Evolutionary conservation across 495 filamentous ascomycete genomes (phyloP), one percentile per base, ranked within the genome.

Genomic region (Chaetomium tenue): DNA sequence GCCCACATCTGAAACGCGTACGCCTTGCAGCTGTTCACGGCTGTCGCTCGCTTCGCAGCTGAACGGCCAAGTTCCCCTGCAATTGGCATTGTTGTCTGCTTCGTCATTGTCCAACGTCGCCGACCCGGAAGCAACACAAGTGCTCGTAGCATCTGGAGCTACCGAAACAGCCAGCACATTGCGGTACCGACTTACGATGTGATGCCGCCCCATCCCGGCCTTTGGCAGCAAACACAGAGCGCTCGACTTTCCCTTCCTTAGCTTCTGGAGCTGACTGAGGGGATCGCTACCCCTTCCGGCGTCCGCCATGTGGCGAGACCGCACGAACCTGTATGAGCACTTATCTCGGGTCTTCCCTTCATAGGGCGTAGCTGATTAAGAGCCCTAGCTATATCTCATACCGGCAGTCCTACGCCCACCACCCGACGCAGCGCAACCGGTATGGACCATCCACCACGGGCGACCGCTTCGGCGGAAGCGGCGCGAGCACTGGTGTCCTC

Each of bases 331-430:
- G 93, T 97, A 84, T 20, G 52, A 16, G 26, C 23, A 12, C 37
- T 28, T 40, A 26, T 18, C 25, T 1, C 5, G 20, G n/a, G 23
- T 3, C 5, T 23, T 25, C 15, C 39, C 9, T 44, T 25, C 8
- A 20, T 6, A 11, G 22, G 22, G 23, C 1, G 7, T 5, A 18
- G 22, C 52, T 58, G 13, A 58, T 39, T 39, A 3, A 16, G 12
- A 1, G 0, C 26, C 4, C 37, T 71, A 97, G 94, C 73, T 98
- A 93, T 77, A 95, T 98, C 74, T 97, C 94, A 72, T 98, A 98
- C 81, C 92, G 94, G 63, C 94, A 98, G 79, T 97, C 93, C 64
- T 97, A 97, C 76, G 86, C 92, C 67, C 94, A 98, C 78, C 92
- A 96, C 73, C 94, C 93, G 54, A 83, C 90, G 56, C 92, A 95